Percentiles rank a stretch among this genome's conserved stretches.
Evolutionary conservation across 345 rosid genomes (phyloP).

Genomic region (Populus euphratica): DNA sequence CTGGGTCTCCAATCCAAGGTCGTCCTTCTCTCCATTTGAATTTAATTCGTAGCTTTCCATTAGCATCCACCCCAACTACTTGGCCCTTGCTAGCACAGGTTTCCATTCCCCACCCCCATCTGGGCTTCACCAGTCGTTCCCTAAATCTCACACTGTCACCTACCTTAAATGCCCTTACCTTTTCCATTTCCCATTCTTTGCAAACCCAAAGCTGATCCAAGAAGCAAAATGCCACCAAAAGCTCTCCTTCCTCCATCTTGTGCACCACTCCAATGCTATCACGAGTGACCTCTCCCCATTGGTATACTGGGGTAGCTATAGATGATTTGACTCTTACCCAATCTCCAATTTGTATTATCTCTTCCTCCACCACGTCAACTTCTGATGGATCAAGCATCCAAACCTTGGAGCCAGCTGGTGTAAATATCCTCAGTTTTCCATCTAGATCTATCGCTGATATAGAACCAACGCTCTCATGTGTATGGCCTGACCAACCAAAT

Average conservation of each 20-base stretch:
- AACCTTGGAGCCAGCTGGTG: constrained; percentile 81
- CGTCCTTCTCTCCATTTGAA: constrained; percentile 96
- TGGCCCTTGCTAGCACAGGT: constrained; percentile 86
- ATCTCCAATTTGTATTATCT: constrained; percentile 73
- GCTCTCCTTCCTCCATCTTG: constrained; percentile 70
- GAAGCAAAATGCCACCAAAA: constrained; percentile 88
- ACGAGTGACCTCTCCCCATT: constrained; percentile 96
- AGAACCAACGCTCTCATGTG: constrained; percentile 71
- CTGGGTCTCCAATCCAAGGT: constrained; percentile 98
- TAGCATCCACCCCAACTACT: constrained; percentile 92
- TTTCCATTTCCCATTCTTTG: constrained; percentile 79
- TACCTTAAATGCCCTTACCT: constrained; percentile 61
- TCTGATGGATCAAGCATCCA: constrained; percentile 98
- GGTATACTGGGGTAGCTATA: constrained; percentile 67
- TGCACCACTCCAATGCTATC: constrained; percentile 89
- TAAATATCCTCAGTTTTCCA: constrained; percentile 88
- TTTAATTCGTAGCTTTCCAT: constrained; percentile 81
- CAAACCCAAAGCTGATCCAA: constrained; percentile 90
- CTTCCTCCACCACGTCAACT: constrained; percentile 77
- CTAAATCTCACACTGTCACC: constrained; percentile 76
- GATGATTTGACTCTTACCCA: constrained; percentile 82
- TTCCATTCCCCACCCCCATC: constrained; percentile 99
- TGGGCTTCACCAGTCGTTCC: constrained; percentile 70
- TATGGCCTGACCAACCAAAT: constrained; percentile 95
- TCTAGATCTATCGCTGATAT: constrained; percentile 88